Conservation (phyloP, 768 basidiomycete genomes). For the Naganishia randhawae region DNA sequence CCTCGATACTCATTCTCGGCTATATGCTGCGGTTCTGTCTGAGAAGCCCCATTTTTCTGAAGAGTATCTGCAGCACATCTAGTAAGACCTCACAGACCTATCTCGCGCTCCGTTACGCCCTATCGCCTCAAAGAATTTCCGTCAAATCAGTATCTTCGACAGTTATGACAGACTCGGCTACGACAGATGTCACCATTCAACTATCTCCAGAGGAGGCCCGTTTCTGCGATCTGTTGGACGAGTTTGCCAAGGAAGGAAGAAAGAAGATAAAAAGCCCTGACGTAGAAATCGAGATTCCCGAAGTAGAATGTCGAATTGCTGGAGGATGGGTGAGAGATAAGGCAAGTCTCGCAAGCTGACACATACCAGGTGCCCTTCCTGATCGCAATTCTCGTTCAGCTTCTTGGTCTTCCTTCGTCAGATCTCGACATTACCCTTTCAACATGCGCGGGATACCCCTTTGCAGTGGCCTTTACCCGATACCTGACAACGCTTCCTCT, state of each 20-base stretch:
- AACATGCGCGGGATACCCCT: conserved; percentile 82
- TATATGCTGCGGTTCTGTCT: not conserved
- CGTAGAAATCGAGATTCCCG: conserved; percentile 58
- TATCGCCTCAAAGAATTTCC: not conserved
- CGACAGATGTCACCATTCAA: conserved; percentile 17
- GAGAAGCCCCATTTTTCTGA: not conserved
- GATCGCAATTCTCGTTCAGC: conserved; percentile 49
- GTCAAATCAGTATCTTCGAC: not conserved
- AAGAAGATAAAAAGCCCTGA: conserved; percentile 42
- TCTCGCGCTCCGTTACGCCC: not conserved
- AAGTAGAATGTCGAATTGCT: conserved; percentile 73
- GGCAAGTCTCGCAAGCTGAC: conserved; percentile 56
- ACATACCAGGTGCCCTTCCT: not conserved
- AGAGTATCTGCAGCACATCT: not conserved
- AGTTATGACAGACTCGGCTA: not conserved
- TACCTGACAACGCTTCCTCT: conserved; percentile 54
- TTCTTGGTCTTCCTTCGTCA: conserved; percentile 73
- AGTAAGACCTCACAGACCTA: not conserved
- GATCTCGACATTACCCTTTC: conserved; percentile 91
- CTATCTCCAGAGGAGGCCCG: conserved; percentile 66
- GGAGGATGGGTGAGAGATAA: conserved; percentile 99
- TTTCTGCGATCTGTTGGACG: conserved; percentile 74
- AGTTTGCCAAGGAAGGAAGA: conserved; percentile 63
- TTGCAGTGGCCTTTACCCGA: conserved; percentile 71
- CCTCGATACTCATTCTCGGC: not conserved